A percentile compares a stretch with the other conserved stretches of the same genome.
Conservation (phyloP, 306 rosid genomes). For the Cicer arietinum region DNA sequence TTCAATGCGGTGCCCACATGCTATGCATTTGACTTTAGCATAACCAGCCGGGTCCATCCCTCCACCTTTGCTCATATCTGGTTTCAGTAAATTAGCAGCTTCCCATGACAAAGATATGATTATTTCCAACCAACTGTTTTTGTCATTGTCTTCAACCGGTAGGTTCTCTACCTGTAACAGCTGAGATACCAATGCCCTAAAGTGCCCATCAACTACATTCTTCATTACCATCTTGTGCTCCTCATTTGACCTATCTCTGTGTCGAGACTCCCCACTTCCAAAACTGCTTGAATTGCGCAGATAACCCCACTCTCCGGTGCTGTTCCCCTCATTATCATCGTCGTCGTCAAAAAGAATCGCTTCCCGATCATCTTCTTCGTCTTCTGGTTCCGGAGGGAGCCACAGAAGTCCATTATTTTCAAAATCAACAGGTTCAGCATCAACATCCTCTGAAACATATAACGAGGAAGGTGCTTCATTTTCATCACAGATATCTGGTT, state of each 20-base stretch:
- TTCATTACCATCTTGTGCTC: conserved; percentile 76
- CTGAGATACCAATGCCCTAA: conserved; percentile 92
- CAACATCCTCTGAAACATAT: conserved; percentile 60
- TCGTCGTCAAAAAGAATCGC: conserved; percentile 69
- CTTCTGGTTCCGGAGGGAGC: conserved; percentile 99
- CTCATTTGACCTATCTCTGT: conserved; percentile 72
- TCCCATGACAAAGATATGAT: conserved; percentile 91
- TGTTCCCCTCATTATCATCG: conserved; percentile 68
- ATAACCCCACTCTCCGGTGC: conserved; percentile 81
- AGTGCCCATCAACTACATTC: conserved; percentile 93
- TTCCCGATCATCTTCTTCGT: conserved; percentile 90
- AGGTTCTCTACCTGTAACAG: conserved; percentile 87
- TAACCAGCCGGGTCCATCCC: conserved; percentile 98
- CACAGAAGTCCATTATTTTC: conserved; percentile 94
- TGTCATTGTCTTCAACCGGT: conserved; percentile 64
- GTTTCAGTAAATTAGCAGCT: conserved; percentile 91
- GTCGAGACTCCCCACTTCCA: conserved; percentile 76
- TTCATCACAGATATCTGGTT: conserved; percentile 64
- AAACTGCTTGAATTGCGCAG: conserved; percentile 69
- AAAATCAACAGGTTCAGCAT: conserved; percentile 84
- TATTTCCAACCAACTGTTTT: conserved; percentile 86
- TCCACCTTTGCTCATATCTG: conserved; percentile 92
- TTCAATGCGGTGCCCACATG: conserved; percentile 72
- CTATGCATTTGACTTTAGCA: conserved; percentile 91
- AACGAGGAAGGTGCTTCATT: conserved; percentile 68